phyloP scores from a whole-genome alignment of 2,329 filamentous ascomycete species.

The Furcasterigmium sp. region DNA sequence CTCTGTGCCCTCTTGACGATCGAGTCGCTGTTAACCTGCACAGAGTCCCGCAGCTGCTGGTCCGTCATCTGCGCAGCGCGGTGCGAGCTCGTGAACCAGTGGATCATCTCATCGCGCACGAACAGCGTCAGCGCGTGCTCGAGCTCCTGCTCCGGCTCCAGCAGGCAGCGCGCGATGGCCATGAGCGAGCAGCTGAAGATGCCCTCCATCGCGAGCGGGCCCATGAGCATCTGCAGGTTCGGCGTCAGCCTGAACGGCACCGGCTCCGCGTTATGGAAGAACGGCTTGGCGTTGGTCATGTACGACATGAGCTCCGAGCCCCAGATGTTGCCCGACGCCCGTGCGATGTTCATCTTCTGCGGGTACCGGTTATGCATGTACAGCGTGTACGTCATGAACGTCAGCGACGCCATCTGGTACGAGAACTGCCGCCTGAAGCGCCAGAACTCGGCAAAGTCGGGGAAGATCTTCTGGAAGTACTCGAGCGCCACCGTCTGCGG shows the following conservation, averaged over 20 bases:
- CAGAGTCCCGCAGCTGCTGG: constrained; percentile 68
- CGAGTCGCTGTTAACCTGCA: constrained; percentile 80
- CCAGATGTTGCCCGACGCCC: constrained; percentile 89
- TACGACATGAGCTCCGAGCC: constrained; percentile 88
- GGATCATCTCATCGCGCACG: constrained; percentile 95
- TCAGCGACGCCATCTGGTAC: constrained; percentile 89
- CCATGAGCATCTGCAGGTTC: constrained; percentile 94
- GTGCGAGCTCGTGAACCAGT: constrained; percentile 84
- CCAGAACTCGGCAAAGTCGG: constrained; percentile 92
- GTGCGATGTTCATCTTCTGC: constrained; percentile 89
- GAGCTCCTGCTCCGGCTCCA: constrained; percentile 83
- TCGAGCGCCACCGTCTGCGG: constrained; percentile 76
- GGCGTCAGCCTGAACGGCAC: constrained; percentile 97
- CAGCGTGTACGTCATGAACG: constrained; percentile 98
- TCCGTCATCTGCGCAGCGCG: constrained; percentile 51
- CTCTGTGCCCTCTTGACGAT: constrained; percentile 88
- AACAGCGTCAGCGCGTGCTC: constrained; percentile 93
- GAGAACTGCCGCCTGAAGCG: constrained; percentile 96
- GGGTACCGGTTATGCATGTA: constrained; percentile 96
- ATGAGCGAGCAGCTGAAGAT: constrained; percentile 95
- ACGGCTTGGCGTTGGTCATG: constrained; percentile 77
- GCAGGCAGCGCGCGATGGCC: constrained; percentile 91
- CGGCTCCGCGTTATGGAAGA: constrained; percentile 91
- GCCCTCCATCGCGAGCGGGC: constrained; percentile 89
- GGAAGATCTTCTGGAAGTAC: constrained; percentile 85